Evolutionary conservation across 352 stramenopile species (phyloP).

Genomic region (Pythium volutum): DNA sequence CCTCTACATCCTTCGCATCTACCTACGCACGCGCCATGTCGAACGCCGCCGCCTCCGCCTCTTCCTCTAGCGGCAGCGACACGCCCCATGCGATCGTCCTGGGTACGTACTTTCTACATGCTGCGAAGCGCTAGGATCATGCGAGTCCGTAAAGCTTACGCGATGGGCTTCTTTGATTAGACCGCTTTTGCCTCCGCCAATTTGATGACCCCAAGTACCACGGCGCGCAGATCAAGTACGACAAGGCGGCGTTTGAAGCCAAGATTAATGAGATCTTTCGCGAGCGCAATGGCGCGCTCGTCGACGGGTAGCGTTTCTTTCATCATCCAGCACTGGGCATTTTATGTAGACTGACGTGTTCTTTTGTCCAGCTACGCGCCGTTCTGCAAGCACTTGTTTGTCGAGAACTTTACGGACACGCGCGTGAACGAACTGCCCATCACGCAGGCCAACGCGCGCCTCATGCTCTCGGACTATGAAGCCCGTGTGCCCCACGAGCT

Average conservation of each 20-base stretch:
- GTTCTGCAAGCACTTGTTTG: conserved; percentile 99
- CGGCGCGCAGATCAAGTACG: conserved; percentile 64
- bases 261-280: conserved; percentile 85
- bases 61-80: not conserved
- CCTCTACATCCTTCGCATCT: not conserved
- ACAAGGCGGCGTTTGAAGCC: conserved; percentile 72
- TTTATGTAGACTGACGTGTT: not conserved
- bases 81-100: not conserved
- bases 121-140: no score
- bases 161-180: conserved; percentile 24
- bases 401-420: conserved; percentile 93
- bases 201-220: conserved; percentile 82
- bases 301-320: conserved; percentile 55
- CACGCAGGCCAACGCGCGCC: conserved; percentile 91
- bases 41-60: not conserved
- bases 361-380: conserved; percentile 87
- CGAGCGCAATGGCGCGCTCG: conserved; percentile 51
- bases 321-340: not conserved
- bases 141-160: no score
- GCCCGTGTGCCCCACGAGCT: conserved; percentile 93
- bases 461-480: conserved; percentile 93
- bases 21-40: not conserved
- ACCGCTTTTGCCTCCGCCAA: conserved; percentile 81
- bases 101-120: not conserved
- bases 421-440: conserved; percentile 90